Evolutionary conservation across 176 grass and related monocot genomes (phyloP).

Genomic region (Phragmites australis): DNA sequence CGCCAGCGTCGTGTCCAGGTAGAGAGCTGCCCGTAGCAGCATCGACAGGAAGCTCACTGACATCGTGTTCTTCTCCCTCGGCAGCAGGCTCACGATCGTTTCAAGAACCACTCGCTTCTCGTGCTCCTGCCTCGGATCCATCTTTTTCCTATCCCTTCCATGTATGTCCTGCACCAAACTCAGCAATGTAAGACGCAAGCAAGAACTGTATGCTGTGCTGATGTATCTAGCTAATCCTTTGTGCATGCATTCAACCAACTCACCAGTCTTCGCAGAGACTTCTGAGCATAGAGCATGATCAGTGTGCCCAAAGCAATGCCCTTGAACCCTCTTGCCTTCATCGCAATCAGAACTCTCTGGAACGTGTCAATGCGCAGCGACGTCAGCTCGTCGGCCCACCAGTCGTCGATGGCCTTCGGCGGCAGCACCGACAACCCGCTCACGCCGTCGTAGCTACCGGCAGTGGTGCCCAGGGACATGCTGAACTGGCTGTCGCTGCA

Average conservation of each 20-base stretch:
- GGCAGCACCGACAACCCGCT: conserved; percentile 1
- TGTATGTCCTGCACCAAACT: conserved; percentile 59
- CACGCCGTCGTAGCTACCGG: conserved; percentile 1
- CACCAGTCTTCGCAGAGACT: conserved; percentile 85
- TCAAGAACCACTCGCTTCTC: conserved; percentile 87
- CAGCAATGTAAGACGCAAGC: not conserved
- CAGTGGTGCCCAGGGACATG: conserved; percentile 5
- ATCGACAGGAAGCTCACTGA: conserved; percentile 88
- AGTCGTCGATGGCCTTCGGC: conserved; percentile 56
- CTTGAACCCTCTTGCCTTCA: conserved; percentile 76
- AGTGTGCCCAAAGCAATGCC: conserved; percentile 74
- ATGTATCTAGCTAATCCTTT: not conserved
- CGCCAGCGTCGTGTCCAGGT: conserved; percentile 80
- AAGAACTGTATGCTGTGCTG: not conserved
- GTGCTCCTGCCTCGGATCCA: conserved; percentile 68
- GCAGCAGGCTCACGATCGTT: conserved; percentile 80
- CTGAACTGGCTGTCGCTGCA: conserved; percentile 42
- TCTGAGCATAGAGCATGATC: conserved; percentile 93
- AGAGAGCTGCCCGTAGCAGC: conserved; percentile 74
- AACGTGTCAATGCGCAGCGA: conserved; percentile 76
- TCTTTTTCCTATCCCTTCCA: conserved; percentile 56
- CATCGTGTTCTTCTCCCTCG: conserved; percentile 71
- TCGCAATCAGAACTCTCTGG: conserved; percentile 74
- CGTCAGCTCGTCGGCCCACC: conserved; percentile 84
- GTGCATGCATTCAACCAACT: not conserved